These are phyloP conservation scores for Melaleuca alternifolia DNA, from an alignment of 345 rosid genomes.

Conservation along the genomic window DNA sequence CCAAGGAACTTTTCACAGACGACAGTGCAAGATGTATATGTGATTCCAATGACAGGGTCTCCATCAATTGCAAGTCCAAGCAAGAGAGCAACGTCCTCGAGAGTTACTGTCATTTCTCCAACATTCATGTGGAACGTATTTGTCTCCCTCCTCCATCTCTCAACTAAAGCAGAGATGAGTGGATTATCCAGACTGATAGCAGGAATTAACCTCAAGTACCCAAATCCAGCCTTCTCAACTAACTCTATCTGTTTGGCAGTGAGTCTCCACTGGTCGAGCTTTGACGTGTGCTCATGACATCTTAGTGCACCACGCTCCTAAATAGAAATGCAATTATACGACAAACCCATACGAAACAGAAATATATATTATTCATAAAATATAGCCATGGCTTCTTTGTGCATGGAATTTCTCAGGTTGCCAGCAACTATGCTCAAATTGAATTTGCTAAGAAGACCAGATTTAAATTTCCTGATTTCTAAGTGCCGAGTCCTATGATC, in stretches of 20 bases:
- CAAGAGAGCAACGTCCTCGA: slow-evolving; percentile 66
- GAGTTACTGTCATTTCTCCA: slow-evolving; percentile 93
- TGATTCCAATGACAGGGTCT: slow-evolving; percentile 83
- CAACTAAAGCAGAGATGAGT: slow-evolving; percentile 83
- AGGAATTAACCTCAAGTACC: slow-evolving; percentile 74
- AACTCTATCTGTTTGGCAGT: slow-evolving; percentile 58
- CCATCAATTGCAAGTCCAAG: slow-evolving; percentile 88
- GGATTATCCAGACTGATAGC: slow-evolving; percentile 94
- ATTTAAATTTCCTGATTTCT: background rate
- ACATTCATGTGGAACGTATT: slow-evolving; percentile 80
- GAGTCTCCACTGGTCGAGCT: slow-evolving; percentile 86
- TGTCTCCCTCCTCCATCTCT: slow-evolving; percentile 95
- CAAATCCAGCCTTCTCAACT: slow-evolving; percentile 88
- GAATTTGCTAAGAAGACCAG: background rate
- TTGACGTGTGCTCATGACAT: slow-evolving; percentile 96
- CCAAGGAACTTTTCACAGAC: slow-evolving; percentile 74
- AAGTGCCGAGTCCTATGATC: background rate
- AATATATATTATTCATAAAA: background rate
- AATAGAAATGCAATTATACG: background rate
- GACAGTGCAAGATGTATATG: slow-evolving; percentile 58
- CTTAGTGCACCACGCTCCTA: slow-evolving; percentile 97
- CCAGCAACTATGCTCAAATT: background rate
- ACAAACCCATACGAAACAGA: background rate
- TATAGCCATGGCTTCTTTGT: background rate
- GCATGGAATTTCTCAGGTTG: background rate